These are phyloP conservation scores for Haplosporangium sp. DNA, from an alignment of 371 early-diverging fungal species.

Conservation along the genomic window DNA sequence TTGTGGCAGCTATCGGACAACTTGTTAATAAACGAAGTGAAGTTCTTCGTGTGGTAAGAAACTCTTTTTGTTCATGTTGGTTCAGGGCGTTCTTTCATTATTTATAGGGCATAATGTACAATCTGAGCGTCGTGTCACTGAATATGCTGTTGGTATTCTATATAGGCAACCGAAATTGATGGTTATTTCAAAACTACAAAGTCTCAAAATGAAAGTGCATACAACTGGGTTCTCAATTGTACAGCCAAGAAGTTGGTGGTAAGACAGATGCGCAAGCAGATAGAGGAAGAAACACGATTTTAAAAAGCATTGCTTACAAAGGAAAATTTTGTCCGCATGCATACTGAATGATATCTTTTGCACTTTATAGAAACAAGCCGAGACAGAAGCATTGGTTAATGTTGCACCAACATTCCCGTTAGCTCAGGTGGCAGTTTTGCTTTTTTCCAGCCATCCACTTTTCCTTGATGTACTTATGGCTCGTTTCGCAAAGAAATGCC, in stretches of 20 bases:
- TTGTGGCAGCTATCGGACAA: conserved; percentile 65
- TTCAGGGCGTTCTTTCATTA: too few species aligned
- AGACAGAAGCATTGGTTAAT: conserved; percentile 77
- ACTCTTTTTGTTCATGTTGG: background rate
- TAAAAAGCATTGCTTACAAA: too few species aligned
- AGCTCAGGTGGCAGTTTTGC: conserved; percentile 73
- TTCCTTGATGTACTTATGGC: conserved; percentile 79
- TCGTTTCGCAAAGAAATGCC: conserved; percentile 83
- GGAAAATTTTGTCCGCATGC: background rate
- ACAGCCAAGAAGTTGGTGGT: conserved; percentile 77
- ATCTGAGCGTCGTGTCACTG: too few species aligned
- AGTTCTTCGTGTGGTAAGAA: conserved; percentile 61
- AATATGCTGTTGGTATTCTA: too few species aligned
- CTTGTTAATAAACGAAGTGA: conserved; percentile 62
- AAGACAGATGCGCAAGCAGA: conserved; percentile 12
- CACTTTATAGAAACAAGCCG: conserved; percentile 74
- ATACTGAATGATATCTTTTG: background rate
- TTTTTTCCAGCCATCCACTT: conserved; percentile 68
- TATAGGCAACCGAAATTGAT: conserved; percentile 59
- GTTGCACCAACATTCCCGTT: conserved; percentile 76
- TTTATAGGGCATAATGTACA: too few species aligned
- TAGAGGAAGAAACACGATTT: too few species aligned
- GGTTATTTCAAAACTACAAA: conserved; percentile 56
- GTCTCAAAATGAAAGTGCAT: conserved; percentile 59
- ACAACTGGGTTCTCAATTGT: conserved; percentile 70